Base-by-base conservation (phyloP, 208 protist genomes). In the Wallacemonas sp. region DNA sequence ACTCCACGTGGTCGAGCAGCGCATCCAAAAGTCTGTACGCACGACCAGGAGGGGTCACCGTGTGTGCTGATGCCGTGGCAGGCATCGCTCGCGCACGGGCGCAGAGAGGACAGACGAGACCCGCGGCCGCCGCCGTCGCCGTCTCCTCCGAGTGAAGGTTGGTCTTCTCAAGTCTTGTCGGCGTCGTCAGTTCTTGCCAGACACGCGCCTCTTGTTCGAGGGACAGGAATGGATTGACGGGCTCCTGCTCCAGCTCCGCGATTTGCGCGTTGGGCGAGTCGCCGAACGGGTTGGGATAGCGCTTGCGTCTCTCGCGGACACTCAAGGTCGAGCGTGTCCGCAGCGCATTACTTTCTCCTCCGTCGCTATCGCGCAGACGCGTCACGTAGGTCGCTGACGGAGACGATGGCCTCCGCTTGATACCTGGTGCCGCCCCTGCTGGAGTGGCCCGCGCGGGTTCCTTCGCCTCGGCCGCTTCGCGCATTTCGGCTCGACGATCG, bases 211-310 rank as follows among this genome's bases (percentile, higher is more conserved):
- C 45, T 5, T 75, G 74, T 46, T 94, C 83, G 28, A 83, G 45
- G 22, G 76, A 65, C 12, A 87, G 41, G 61, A 95, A 95, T 1
- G 89, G 89, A 66, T 95, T 95, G 3, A 93, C 50, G 18, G 89
- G 86, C 72, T 92, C 89, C 66, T 82, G 79, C 62, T 84, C 79
- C 32, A 79, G 62, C 72, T 92, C 81, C 74, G 77, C 62, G 62
- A 85, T 67, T 5, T 72, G 71, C 33, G 74, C 82, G 67, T 89
- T 88, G 5, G 80, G 70, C 10, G 81, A 87, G 55, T 88, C 77
- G 11, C 89, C 89, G 57, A 95, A 95, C 1, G 89, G 89, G 67
- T 95, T 95, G 5, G 86, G 79, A 61, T 87, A 95, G 38, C 82
- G 86, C 22, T 80, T 79, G n/a, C 77, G 77, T n/a, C 79, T 59